phyloP scores from a whole-genome alignment of 164 flowering plant species.

The Kalanchoe fedtschenkoi region DNA sequence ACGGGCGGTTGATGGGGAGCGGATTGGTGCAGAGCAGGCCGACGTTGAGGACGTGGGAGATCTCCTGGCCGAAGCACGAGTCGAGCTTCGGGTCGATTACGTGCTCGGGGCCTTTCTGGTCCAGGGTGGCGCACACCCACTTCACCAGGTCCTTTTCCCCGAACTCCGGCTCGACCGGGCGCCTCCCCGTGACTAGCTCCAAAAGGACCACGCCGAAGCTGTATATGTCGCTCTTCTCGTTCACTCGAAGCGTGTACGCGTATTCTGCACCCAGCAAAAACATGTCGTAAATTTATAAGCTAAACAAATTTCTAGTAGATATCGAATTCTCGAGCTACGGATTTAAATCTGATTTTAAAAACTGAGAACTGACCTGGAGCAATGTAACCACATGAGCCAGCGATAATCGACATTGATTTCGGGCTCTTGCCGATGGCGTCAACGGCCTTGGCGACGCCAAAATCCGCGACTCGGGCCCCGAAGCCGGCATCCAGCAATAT shows the following conservation, averaged over 20 bases:
- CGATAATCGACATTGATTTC: slow-evolving; percentile 64
- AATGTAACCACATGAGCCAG: slow-evolving; percentile 80
- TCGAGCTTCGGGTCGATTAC: slow-evolving; percentile 75
- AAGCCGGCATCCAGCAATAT: slow-evolving; percentile 56
- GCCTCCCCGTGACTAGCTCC: slow-evolving; percentile 78
- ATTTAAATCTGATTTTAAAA: neutral
- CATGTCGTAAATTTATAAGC: neutral
- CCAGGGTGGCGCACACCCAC: slow-evolving; percentile 76
- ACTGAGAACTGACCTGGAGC: slow-evolving; percentile 63
- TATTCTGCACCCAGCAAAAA: slow-evolving; percentile 53
- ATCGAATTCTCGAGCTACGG: neutral
- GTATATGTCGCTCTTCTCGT: slow-evolving; percentile 94
- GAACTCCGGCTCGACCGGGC: slow-evolving; percentile 67
- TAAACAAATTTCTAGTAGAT: neutral
- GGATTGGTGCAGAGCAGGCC: slow-evolving; percentile 84
- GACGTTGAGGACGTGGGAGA: slow-evolving; percentile 65
- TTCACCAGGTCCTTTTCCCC: slow-evolving; percentile 90
- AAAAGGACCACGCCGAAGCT: slow-evolving; percentile 90
- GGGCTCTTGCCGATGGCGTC: slow-evolving; percentile 35
- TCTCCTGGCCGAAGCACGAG: slow-evolving; percentile 65
- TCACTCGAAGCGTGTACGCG: slow-evolving; percentile 88
- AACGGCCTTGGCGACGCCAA: slow-evolving; percentile 65
- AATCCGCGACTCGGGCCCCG: slow-evolving; percentile 64
- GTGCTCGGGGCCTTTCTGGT: slow-evolving; percentile 71
- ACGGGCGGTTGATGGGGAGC: slow-evolving; percentile 88